Base-by-base conservation (phyloP, 371 early-diverging fungal genomes). In the Coemansia linderi region DNA sequence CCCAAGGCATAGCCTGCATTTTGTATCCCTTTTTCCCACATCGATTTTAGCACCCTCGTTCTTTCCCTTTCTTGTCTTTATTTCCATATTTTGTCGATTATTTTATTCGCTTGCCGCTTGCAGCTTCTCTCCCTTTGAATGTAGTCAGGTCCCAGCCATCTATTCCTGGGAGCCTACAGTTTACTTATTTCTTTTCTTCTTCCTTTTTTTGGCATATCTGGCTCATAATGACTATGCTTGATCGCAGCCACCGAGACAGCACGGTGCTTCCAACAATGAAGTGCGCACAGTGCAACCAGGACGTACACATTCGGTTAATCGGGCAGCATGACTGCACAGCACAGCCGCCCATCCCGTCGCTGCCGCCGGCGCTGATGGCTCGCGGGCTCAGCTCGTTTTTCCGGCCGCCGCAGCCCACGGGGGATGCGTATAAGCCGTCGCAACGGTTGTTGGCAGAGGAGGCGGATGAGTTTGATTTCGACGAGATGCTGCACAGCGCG, bases 221-320 rank as follows among this genome's bases (percentile, higher is more conserved):
- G 40, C 15, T 17, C 13, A 48, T 52, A 63, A 64, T 72, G 66
- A 56, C 68, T 41, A 44, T 73, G 65, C 44, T 71, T n/a, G 73
- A 73, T 29, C 77, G 79, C 43, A 57, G 40, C 12, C 29, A 59
- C 68, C 79, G 79, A 13, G 79, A 79, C 41, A 79, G 79, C 71
- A 65, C 75, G 24, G 75, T 67, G 43, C 62, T 79, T 33, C 79
- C 79, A 22, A 79, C 79, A 15, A 79, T 79, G 73, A 74, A 67
- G 59, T 79, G 79, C 58, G 67, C 79, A 19, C 73, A 73, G 66
- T 79, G 79, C 71, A 71, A 71, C 66, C 65, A 75, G 52, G 79
- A 79, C 39, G 79, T 79, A 37, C 75, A 79, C 60, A 73, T 79
- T 54, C 63, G 79, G 15, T 56, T 75, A 54, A 79, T 79, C 52